Evolutionary conservation across 208 protist genomes (phyloP).

Genomic region (Leishmania guyanensis): DNA sequence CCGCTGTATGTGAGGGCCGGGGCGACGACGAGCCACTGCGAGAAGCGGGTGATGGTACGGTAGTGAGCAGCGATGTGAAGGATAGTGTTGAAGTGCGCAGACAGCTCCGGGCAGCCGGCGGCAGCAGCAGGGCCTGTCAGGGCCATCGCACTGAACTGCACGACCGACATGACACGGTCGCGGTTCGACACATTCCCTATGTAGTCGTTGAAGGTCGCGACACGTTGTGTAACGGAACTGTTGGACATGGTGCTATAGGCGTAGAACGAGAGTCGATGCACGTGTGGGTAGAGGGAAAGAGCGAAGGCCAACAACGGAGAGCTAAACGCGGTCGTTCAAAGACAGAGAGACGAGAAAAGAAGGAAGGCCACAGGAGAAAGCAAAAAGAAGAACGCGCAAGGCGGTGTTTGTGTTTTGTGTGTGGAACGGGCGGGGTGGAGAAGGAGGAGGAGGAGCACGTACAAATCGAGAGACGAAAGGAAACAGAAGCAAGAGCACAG

Average conservation of each 20-base stretch:
- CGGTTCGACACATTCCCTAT: slow-evolving; percentile 50
- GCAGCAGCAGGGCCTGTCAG: slow-evolving; percentile 42
- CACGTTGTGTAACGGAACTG: slow-evolving; percentile 21
- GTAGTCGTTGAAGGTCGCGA: slow-evolving; percentile 60
- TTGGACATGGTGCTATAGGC: slow-evolving; percentile 14
- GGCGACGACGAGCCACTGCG: slow-evolving; percentile 67
- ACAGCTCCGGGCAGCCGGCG: slow-evolving; percentile 42
- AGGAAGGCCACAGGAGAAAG: not conserved
- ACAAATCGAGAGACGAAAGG: not conserved
- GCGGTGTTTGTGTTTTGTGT: not conserved
- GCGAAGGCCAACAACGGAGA: not conserved
- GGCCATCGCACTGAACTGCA: slow-evolving; percentile 68
- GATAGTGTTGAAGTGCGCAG: slow-evolving; percentile 50
- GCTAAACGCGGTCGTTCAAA: not conserved
- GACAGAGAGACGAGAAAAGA: not conserved
- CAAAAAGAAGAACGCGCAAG: not conserved
- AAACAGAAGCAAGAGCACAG: not conserved
- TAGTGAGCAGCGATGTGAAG: slow-evolving; percentile 68
- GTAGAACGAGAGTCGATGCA: slow-evolving; percentile 3
- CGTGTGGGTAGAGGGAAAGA: not conserved
- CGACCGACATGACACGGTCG: slow-evolving; percentile 72
- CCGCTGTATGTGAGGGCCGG: slow-evolving; percentile 57
- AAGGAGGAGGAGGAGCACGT: not conserved
- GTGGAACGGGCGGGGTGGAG: not conserved
- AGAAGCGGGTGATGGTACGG: slow-evolving; percentile 71